A percentile compares a stretch with the other conserved stretches of the same genome.
phyloP scores from a whole-genome alignment of 805 yeast species.

The Yarrowia sp. region DNA sequence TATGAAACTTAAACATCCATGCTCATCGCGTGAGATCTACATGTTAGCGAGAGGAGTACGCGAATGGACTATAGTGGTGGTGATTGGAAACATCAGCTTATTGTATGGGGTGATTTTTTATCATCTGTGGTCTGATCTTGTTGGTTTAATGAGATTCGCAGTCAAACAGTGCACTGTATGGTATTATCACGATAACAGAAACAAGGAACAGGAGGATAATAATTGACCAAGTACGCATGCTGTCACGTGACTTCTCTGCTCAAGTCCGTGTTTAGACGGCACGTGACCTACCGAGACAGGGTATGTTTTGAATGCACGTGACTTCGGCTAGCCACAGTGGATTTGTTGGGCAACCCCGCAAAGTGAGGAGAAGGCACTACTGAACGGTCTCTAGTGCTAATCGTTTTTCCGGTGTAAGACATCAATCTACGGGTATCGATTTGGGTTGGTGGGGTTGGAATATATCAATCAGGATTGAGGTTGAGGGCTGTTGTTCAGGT shows the following conservation, averaged over 20 bases:
- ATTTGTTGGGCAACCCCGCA: slow-evolving; percentile 21
- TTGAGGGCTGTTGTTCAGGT: too few species aligned
- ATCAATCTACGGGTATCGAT: neutral
- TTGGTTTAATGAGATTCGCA: too few species aligned
- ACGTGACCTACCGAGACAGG: neutral
- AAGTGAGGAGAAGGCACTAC: neutral
- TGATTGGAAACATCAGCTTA: neutral
- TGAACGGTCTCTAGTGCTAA: neutral
- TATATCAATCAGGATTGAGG: too few species aligned
- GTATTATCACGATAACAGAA: neutral
- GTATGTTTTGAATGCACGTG: slow-evolving; percentile 17
- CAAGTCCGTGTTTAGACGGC: neutral
- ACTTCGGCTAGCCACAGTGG: neutral
- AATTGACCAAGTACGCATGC: neutral
- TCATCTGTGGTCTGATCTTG: too few species aligned
- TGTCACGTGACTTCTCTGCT: neutral
- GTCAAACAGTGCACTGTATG: too few species aligned
- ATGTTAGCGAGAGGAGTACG: neutral
- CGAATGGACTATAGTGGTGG: neutral
- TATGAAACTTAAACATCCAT: neutral
- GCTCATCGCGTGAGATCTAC: neutral
- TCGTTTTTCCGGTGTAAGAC: neutral
- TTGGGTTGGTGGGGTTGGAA: neutral
- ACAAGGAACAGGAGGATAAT: neutral
- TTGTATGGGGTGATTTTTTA: too few species aligned